Conservation (phyloP, 2,329 filamentous ascomycete genomes). For the Hypomyces rosellus region DNA sequence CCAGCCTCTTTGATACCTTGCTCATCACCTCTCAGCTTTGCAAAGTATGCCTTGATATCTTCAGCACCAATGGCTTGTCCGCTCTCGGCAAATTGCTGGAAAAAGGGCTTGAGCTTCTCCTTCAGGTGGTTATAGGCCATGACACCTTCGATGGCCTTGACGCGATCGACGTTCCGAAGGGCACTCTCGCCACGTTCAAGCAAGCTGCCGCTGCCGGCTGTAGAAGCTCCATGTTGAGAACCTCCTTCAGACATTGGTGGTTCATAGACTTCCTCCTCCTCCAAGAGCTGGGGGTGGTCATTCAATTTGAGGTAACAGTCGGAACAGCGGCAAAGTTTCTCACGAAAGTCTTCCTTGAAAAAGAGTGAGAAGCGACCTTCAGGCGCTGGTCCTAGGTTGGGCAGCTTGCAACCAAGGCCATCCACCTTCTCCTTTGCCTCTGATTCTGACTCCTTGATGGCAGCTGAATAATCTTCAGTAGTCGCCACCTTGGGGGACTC, state of each 20-base stretch:
- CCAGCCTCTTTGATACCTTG: slow-evolving; percentile 61
- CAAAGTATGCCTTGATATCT: slow-evolving; percentile 95
- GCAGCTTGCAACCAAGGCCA: slow-evolving; percentile 49
- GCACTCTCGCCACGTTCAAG: slow-evolving; percentile 90
- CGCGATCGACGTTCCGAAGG: slow-evolving; percentile 84
- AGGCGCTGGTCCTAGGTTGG: slow-evolving; percentile 50
- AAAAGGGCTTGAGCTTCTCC: slow-evolving; percentile 90
- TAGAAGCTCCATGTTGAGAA: slow-evolving; percentile 49
- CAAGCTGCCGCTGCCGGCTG: slow-evolving; percentile 70
- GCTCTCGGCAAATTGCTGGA: slow-evolving; percentile 89
- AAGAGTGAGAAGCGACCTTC: slow-evolving; percentile 70
- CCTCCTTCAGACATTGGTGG: slow-evolving; percentile 69
- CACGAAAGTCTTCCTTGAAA: slow-evolving; percentile 70
- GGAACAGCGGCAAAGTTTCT: slow-evolving; percentile 73
- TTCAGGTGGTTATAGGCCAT: slow-evolving; percentile 98
- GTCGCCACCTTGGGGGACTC: neutral
- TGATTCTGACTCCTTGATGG: neutral
- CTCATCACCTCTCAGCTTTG: slow-evolving; percentile 84
- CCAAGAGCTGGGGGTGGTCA: slow-evolving; percentile 72
- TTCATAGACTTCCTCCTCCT: slow-evolving; percentile 92
- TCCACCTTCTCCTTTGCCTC: neutral
- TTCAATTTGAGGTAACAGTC: slow-evolving; percentile 71
- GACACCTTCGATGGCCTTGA: slow-evolving; percentile 88
- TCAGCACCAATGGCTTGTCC: slow-evolving; percentile 85
- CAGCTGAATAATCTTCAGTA: slow-evolving; percentile 1